Evolutionary conservation across 2,329 filamentous ascomycete genomes (phyloP).

Genomic region (Raffaelea albimanens): DNA sequence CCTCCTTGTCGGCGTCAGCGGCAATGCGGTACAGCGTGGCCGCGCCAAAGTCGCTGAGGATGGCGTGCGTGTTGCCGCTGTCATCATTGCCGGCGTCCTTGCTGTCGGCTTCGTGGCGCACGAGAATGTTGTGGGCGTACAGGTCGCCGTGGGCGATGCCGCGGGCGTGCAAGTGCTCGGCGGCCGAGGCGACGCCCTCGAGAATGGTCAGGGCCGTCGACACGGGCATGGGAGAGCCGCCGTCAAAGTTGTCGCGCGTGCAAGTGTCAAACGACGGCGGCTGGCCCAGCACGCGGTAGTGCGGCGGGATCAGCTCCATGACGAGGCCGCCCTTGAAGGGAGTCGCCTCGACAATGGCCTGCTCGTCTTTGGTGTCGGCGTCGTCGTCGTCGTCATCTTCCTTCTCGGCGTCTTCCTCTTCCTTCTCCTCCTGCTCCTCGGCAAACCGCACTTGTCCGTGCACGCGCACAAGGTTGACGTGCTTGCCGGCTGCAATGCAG

Average conservation of each 20-base stretch:
- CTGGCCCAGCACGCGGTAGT: slow-evolving; percentile 31
- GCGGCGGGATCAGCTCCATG: slow-evolving; percentile 34
- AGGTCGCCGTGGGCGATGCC: slow-evolving; percentile 37
- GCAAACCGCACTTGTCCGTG: slow-evolving; percentile 28
- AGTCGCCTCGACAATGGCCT: not conserved
- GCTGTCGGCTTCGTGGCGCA: slow-evolving; percentile 7
- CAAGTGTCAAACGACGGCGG: slow-evolving; percentile 35
- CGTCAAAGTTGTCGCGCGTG: slow-evolving; percentile 32
- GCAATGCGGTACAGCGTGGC: slow-evolving; percentile 31
- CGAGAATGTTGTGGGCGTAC: slow-evolving; percentile 38
- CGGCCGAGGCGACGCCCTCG: slow-evolving; percentile 29
- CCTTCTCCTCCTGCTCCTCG: slow-evolving; percentile 3
- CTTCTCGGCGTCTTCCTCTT: slow-evolving; percentile 18
- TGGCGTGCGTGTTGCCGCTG: slow-evolving; percentile 28
- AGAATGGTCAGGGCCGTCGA: slow-evolving; percentile 25
- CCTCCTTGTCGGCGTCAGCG: slow-evolving; percentile 8
- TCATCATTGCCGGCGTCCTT: not conserved
- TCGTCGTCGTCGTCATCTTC: slow-evolving; percentile 8
- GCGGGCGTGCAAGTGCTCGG: slow-evolving; percentile 31
- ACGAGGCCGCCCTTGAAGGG: slow-evolving; percentile 29
- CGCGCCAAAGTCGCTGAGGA: slow-evolving; percentile 38
- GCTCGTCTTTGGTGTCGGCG: too few species aligned
- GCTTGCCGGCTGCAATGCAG: slow-evolving; percentile 33
- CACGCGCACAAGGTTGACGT: slow-evolving; percentile 34
- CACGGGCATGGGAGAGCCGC: slow-evolving; percentile 5